phyloP scores from a whole-genome alignment of 495 filamentous ascomycete genomes.

The Penicillium ochrochloron region DNA sequence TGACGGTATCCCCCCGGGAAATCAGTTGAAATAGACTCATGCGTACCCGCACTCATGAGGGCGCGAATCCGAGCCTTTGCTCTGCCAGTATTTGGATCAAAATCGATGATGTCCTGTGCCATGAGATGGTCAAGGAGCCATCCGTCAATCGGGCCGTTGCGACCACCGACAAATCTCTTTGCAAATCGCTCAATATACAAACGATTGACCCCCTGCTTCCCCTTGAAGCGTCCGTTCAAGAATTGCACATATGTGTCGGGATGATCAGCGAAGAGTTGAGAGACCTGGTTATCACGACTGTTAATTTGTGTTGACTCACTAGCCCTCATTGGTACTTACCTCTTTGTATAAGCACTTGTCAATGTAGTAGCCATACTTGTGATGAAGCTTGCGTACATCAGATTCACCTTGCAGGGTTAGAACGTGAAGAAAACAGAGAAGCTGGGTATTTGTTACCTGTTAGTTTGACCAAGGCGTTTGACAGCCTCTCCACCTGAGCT shows the following conservation, averaged over 20 bases:
- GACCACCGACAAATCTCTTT: conserved; percentile 12
- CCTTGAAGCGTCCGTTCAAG: not conserved
- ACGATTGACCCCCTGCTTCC: not conserved
- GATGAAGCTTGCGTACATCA: not conserved
- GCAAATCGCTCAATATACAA: conserved; percentile 15
- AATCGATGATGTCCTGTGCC: conserved; percentile 14
- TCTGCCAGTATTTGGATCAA: not conserved
- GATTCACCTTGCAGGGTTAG: not conserved
- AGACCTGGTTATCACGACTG: not conserved
- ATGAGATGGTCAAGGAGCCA: conserved; percentile 17
- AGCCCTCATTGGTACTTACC: not conserved
- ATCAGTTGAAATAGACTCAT: conserved; percentile 4
- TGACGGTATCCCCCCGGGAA: conserved; percentile 12
- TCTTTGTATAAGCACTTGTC: not conserved
- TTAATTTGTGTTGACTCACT: not conserved
- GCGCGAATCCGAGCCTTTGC: not conserved
- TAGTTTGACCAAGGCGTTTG: not conserved
- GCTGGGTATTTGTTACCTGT: not conserved
- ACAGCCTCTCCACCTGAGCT: not conserved
- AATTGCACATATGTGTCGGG: not conserved
- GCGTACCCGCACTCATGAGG: conserved; percentile 12
- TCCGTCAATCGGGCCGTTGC: conserved; percentile 14
- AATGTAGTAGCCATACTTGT: conserved; percentile 1
- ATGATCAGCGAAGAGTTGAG: conserved; percentile 1
- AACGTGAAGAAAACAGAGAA: not conserved